Conservation (phyloP, 2,329 filamentous ascomycete species). For the Ceratocystis ficicola region DNA sequence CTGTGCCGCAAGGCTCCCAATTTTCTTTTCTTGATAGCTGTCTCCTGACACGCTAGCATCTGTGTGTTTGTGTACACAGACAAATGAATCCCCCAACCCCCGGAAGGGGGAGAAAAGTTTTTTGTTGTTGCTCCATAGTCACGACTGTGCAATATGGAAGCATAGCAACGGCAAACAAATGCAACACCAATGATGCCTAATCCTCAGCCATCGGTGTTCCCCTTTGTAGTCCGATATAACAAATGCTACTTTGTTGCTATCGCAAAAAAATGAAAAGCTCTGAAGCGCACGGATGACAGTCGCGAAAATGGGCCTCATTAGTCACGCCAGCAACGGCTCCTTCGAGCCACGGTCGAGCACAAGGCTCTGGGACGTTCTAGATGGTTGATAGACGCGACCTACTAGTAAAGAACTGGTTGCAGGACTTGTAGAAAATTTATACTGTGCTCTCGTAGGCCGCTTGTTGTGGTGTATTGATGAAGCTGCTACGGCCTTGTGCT, state of each 20-base stretch:
- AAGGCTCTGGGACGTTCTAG: neutral
- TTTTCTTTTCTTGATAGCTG: slow-evolving; percentile 1
- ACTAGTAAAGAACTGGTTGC: neutral
- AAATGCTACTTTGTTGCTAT: neutral
- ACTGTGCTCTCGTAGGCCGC: too few relatives aligned
- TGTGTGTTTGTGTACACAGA: neutral
- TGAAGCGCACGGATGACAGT: neutral
- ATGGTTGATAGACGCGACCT: neutral
- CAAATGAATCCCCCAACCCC: neutral
- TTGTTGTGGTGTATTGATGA: too few relatives aligned
- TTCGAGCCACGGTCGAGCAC: neutral
- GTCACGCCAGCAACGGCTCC: slow-evolving; percentile 1
- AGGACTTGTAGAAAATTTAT: too few relatives aligned
- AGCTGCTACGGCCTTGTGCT: neutral
- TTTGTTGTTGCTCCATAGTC: neutral
- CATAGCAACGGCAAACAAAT: too few relatives aligned
- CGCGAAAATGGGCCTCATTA: neutral
- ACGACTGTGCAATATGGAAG: too few relatives aligned
- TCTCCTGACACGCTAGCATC: neutral
- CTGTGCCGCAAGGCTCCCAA: neutral
- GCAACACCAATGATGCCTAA: too few relatives aligned
- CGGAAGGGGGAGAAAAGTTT: neutral
- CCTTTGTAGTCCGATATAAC: neutral
- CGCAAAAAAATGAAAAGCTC: neutral
- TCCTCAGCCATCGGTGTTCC: too few relatives aligned